These are phyloP conservation scores for Eryngium alpinum DNA, from an alignment of 140 eudicot genomes.

Conservation along the genomic window DNA sequence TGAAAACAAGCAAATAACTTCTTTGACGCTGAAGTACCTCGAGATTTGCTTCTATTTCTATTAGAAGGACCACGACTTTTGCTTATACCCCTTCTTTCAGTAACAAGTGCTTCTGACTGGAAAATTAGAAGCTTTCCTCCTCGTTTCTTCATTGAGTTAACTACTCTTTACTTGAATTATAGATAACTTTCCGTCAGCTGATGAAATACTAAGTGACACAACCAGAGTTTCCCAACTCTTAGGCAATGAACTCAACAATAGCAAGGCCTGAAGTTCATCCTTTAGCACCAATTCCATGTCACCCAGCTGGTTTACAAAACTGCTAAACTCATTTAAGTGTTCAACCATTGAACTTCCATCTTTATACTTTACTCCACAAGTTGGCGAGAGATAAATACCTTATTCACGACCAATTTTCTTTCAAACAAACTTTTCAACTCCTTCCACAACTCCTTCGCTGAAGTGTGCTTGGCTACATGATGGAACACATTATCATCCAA, in stretches of 20 bases:
- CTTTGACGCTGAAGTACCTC: not conserved
- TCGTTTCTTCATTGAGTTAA: constrained; percentile 5
- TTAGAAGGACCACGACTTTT: not conserved
- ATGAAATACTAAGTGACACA: constrained; percentile 3
- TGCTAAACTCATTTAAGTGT: not conserved
- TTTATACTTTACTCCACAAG: not conserved
- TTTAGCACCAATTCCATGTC: constrained; percentile 6
- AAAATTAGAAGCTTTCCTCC: not conserved
- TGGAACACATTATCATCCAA: not conserved
- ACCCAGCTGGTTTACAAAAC: not conserved
- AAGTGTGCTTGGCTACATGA: not conserved
- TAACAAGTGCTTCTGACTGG: constrained; percentile 1
- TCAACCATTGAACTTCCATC: not conserved
- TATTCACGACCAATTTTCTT: not conserved
- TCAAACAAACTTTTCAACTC: not conserved
- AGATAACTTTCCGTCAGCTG: not conserved
- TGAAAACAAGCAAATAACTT: not conserved
- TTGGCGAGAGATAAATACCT: not conserved
- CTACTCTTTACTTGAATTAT: not conserved
- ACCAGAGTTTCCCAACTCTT: constrained; percentile 19
- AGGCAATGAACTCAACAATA: constrained; percentile 11
- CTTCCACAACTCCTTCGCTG: not conserved
- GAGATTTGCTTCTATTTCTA: not conserved
- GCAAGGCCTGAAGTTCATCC: constrained; percentile 11
- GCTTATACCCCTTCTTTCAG: not conserved